Base-by-base conservation (phyloP, 768 basidiomycete genomes). In the Lentinus brumalis region DNA sequence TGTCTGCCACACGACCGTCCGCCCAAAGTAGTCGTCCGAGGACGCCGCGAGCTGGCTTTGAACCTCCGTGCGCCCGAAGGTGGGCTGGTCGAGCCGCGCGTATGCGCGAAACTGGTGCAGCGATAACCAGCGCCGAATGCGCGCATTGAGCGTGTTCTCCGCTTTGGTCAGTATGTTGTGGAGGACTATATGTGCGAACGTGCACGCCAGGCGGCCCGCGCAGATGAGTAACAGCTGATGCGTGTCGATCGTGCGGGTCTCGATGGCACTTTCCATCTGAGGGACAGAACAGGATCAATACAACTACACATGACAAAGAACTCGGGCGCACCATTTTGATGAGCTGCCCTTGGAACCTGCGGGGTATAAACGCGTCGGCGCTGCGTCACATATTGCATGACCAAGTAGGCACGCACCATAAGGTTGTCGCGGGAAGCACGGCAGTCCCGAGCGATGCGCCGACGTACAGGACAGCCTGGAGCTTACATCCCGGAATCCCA, bases 31-130 rank as follows among this genome's bases (percentile, higher is more conserved):
- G 3, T 77, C 70, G 58, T 78, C 76, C 14, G 80, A 77, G 21
- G 71, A 77, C 40, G 81, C 71, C 53, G 87, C 83, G 29, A 92
- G 74, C 64, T 89, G 88, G 31, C 81, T 77, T 62, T 86, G 86
- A 8, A 91, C 76, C 10, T 81, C 79, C 3, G 86, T 78, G 70
- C 91, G 86, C 53, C 86, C 80, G 57, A 84, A 91, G 0, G 90
- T 90, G 1, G 90, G 88, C 2, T 91, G 77, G 69, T 92, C 90
- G 32, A 92, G 79, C 8, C 90, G 83, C 18, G 82, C 84, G 70
- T 87, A 80, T 15, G 87, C 85, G 35, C 77, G 75, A 70, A 90
- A 91, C 51, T 82, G 82, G 62, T 86, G 86, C 15, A 80, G 70
- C 2, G 86, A 78, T 68, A 87, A 91, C 71, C 81, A 80, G 58